Conservation (phyloP, 306 rosid genomes). For the Castanopsis chinensis region DNA sequence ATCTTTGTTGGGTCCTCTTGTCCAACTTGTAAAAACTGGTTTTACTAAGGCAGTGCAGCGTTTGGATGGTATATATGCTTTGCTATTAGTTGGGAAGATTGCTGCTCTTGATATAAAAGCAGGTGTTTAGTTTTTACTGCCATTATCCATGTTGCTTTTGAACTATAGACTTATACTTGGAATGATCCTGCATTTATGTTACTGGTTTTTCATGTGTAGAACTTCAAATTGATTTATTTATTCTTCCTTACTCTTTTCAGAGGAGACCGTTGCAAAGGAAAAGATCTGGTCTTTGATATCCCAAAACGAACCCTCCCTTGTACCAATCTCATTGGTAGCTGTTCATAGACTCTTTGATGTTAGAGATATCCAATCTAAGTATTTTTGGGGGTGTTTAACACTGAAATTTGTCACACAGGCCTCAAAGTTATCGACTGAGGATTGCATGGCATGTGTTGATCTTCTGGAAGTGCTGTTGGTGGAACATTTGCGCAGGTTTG, state of each 20-base stretch:
- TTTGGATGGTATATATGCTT: slow-evolving; percentile 91
- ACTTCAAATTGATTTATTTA: slow-evolving; percentile 16
- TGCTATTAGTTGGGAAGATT: slow-evolving; percentile 75
- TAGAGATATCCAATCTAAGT: slow-evolving; percentile 3
- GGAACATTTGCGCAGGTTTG: slow-evolving; percentile 72
- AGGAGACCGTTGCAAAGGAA: slow-evolving; percentile 78
- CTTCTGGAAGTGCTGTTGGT: slow-evolving; percentile 75
- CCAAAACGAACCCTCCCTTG: slow-evolving; percentile 83
- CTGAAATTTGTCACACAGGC: slow-evolving; percentile 50
- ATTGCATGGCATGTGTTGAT: slow-evolving; percentile 73
- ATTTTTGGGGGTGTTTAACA: slow-evolving; percentile 14
- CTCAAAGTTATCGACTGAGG: slow-evolving; percentile 73
- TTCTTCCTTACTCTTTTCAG: slow-evolving; percentile 35
- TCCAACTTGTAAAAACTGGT: slow-evolving; percentile 94
- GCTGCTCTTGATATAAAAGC: slow-evolving; percentile 94
- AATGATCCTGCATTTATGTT: slow-evolving; percentile 1
- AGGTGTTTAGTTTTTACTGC: slow-evolving; percentile 41
- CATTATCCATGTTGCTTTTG: neutral
- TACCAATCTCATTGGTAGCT: slow-evolving; percentile 79
- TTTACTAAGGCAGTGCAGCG: slow-evolving; percentile 92
- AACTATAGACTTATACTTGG: neutral
- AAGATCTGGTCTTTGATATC: slow-evolving; percentile 81
- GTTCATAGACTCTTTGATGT: slow-evolving; percentile 14
- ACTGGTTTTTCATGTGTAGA: neutral
- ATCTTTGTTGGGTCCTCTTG: slow-evolving; percentile 63